These are phyloP conservation scores for Anethum foeniculum DNA, from an alignment of 140 eudicot species.

Conservation along the genomic window DNA sequence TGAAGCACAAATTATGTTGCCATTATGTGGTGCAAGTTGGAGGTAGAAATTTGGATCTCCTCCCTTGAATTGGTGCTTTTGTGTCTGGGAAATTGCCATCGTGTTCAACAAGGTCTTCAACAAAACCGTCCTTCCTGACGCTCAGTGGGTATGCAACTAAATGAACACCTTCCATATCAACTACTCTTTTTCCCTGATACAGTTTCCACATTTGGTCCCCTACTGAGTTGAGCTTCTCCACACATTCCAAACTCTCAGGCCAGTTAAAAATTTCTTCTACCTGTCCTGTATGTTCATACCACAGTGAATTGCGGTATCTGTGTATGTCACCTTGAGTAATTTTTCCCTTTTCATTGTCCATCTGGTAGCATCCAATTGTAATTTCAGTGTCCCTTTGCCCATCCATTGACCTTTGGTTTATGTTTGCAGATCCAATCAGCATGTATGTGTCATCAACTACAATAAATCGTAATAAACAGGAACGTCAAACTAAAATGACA, in stretches of 20 bases:
- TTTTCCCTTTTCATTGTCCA: conserved; percentile 21
- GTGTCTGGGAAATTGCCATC: conserved; percentile 68
- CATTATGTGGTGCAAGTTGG: conserved; percentile 64
- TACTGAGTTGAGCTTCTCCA: conserved; percentile 34
- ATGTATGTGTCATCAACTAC: conserved; percentile 83
- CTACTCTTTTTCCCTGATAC: conserved; percentile 52
- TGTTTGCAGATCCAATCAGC: conserved; percentile 86
- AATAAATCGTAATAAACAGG: not conserved
- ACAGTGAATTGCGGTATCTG: conserved; percentile 67
- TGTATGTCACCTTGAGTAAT: conserved; percentile 36
- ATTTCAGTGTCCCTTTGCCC: conserved; percentile 93
- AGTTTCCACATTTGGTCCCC: conserved; percentile 78
- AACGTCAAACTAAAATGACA: not conserved
- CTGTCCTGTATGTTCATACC: conserved; percentile 86
- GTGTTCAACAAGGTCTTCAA: conserved; percentile 40
- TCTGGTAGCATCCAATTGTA: conserved; percentile 85
- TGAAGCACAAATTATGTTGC: not conserved
- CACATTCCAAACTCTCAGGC: conserved; percentile 68
- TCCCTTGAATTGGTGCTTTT: conserved; percentile 60
- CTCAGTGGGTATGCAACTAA: conserved; percentile 58
- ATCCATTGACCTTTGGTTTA: conserved; percentile 95
- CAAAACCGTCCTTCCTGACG: conserved; percentile 45
- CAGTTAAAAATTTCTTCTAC: conserved; percentile 28
- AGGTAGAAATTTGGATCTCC: conserved; percentile 57
- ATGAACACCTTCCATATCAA: conserved; percentile 83